Evolutionary conservation across 257 asterid genomes (phyloP).

Genomic region (Solanum corneliomulleri): DNA sequence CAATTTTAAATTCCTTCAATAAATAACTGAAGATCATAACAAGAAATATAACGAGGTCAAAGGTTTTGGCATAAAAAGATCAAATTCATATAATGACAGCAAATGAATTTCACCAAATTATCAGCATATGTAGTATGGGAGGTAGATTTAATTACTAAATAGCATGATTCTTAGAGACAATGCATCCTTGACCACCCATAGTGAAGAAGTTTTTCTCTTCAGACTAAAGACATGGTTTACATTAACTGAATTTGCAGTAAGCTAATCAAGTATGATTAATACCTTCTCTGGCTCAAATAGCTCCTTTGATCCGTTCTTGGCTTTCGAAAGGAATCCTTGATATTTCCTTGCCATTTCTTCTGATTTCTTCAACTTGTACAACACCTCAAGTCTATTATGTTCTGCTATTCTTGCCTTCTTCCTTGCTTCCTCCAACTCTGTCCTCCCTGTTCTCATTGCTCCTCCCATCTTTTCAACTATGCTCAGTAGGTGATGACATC

Average conservation of each 20-base stretch:
- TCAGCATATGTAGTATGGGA: not conserved
- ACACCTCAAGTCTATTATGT: conserved; percentile 27
- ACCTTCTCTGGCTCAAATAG: conserved; percentile 28
- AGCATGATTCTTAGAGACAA: not conserved
- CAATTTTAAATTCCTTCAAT: not conserved
- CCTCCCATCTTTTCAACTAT: conserved; percentile 51
- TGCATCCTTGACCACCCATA: not conserved
- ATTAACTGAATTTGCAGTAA: not conserved
- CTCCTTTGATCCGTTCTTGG: conserved; percentile 9
- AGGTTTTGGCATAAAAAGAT: not conserved
- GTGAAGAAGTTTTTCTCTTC: not conserved
- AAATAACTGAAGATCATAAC: not conserved
- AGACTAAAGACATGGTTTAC: not conserved
- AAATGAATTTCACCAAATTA: not conserved
- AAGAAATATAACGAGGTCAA: not conserved
- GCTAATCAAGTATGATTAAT: conserved; percentile 1
- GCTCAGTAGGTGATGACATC: conserved; percentile 36
- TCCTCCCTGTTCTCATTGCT: conserved; percentile 31
- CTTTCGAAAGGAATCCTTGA: conserved; percentile 15
- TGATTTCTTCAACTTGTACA: conserved; percentile 30
- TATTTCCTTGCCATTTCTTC: conserved; percentile 33
- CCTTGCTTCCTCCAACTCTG: conserved; percentile 60
- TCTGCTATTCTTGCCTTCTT: conserved; percentile 33
- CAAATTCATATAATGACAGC: not conserved
- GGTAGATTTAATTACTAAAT: not conserved